A percentile compares a stretch with the other conserved stretches of the same genome.
phyloP scores from a whole-genome alignment of 805 yeast genomes.

The Yamadazyma scolyti region DNA sequence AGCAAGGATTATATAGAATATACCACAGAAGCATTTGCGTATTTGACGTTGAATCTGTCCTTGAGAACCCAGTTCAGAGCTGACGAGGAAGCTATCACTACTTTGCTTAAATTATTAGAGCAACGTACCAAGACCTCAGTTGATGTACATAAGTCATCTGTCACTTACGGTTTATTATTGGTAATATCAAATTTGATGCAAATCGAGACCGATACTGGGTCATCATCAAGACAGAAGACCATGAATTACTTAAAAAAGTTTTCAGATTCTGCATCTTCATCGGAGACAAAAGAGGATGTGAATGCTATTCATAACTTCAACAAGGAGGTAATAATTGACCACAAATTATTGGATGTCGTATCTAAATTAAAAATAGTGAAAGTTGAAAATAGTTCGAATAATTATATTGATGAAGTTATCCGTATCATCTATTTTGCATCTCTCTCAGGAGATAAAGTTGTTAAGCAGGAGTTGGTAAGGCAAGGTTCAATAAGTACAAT shows the following conservation, averaged over 20 bases:
- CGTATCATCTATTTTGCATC: conserved; percentile 34
- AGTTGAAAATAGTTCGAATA: conserved; percentile 9
- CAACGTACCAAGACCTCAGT: no score
- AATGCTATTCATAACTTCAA: conserved; percentile 29
- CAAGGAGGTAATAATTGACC: conserved; percentile 20
- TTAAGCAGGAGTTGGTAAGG: conserved; percentile 35
- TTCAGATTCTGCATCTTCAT: conserved; percentile 25
- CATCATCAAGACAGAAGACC: conserved; percentile 28
- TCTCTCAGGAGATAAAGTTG: conserved; percentile 16
- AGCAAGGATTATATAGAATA: conserved; percentile 9
- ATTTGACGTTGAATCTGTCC: conserved; percentile 36
- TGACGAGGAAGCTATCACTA: conserved; percentile 29
- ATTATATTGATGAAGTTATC: conserved; percentile 21
- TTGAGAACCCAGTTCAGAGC: conserved; percentile 30
- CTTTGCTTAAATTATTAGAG: no score
- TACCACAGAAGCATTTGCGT: conserved; percentile 47
- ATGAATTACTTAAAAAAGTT: conserved; percentile 33
- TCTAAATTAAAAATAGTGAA: conserved; percentile 17
- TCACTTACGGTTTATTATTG: conserved; percentile 38
- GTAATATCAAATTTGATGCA: conserved; percentile 39
- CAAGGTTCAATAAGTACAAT: conserved; percentile 44
- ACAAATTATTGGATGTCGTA: conserved; percentile 16
- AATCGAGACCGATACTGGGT: conserved; percentile 19
- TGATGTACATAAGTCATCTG: no score
- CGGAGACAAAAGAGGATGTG: conserved; percentile 16